These are phyloP conservation scores for Pseudocercospora pini-densiflorae DNA, from an alignment of 2,329 filamentous ascomycete species.

Conservation along the genomic window DNA sequence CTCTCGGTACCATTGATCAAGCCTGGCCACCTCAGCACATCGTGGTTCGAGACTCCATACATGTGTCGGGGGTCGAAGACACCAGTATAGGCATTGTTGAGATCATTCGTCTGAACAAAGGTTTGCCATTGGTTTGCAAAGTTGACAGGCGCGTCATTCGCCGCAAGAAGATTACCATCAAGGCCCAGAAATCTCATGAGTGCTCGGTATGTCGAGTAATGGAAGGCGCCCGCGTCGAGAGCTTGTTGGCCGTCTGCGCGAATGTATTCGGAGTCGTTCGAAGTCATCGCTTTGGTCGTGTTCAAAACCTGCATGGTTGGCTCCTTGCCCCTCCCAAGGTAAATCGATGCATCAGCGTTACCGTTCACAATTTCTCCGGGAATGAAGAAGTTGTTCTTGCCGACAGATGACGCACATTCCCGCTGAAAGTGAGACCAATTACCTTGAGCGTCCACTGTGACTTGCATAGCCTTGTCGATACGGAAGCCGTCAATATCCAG, in stretches of 20 bases:
- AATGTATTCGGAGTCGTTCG: constrained; percentile 57
- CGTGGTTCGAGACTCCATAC: constrained; percentile 66
- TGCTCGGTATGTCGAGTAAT: constrained; percentile 68
- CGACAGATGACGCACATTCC: constrained; percentile 59
- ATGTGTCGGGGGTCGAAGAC: constrained; percentile 66
- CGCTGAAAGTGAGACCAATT: constrained; percentile 63
- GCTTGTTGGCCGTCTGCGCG: constrained; percentile 58
- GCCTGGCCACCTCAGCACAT: constrained; percentile 68
- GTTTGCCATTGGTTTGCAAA: constrained; percentile 60
- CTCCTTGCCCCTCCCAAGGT: constrained; percentile 65
- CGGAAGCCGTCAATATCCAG: constrained; percentile 71
- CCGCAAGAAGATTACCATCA: constrained; percentile 60
- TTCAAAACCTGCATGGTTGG: constrained; percentile 57
- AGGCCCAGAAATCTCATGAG: constrained; percentile 65
- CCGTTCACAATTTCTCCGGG: constrained; percentile 68
- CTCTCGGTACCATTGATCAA: constrained; percentile 61
- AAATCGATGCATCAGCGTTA: constrained; percentile 64
- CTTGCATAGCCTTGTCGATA: constrained; percentile 69
- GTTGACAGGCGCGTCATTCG: constrained; percentile 59
- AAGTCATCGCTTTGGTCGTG: constrained; percentile 55
- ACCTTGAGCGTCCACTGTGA: constrained; percentile 64
- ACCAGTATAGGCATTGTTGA: constrained; percentile 63
- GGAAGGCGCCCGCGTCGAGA: constrained; percentile 65
- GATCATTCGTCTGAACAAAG: constrained; percentile 62
- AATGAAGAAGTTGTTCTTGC: constrained; percentile 68